phyloP scores from a whole-genome alignment of 352 stramenopile genomes.

The Thalassiosira pacifica region DNA sequence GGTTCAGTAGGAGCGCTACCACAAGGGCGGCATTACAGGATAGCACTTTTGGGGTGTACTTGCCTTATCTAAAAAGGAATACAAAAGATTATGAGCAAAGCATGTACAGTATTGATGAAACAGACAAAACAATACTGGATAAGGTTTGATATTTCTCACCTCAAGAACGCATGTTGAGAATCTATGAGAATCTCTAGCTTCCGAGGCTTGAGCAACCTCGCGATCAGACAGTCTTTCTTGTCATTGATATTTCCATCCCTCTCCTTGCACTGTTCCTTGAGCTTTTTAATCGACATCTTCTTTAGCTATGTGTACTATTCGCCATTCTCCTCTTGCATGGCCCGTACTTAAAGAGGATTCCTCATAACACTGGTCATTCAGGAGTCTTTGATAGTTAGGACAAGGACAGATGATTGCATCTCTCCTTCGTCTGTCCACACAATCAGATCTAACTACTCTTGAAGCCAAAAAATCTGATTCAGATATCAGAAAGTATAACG shows the following conservation, averaged over 20 bases:
- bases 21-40: slow-evolving; percentile 59
- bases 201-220: slow-evolving; percentile 53
- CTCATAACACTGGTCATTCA: no score
- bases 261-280: slow-evolving; percentile 61
- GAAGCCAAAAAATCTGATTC: no score
- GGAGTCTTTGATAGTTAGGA: no score
- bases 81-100: slow-evolving; percentile 4
- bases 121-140: slow-evolving; percentile 1
- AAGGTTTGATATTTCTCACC: background rate
- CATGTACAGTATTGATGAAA: background rate
- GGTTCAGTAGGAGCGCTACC: slow-evolving; percentile 62
- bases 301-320: slow-evolving; percentile 39
- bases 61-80: slow-evolving; percentile 33
- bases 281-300: slow-evolving; percentile 43
- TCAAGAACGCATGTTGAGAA: slow-evolving; percentile 33
- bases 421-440: no score
- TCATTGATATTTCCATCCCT: slow-evolving; percentile 52
- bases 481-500: no score
- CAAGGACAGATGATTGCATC: no score
- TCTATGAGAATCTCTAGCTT: slow-evolving; percentile 68
- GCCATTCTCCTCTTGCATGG: slow-evolving; percentile 51
- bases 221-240: slow-evolving; percentile 60
- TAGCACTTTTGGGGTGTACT: slow-evolving; percentile 66
- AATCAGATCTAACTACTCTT: no score
- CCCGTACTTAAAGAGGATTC: no score